A percentile compares a stretch with the other conserved stretches of the same genome.
Conservation (phyloP, 1,139 yeast species). For the Kodamaea arcana region DNA sequence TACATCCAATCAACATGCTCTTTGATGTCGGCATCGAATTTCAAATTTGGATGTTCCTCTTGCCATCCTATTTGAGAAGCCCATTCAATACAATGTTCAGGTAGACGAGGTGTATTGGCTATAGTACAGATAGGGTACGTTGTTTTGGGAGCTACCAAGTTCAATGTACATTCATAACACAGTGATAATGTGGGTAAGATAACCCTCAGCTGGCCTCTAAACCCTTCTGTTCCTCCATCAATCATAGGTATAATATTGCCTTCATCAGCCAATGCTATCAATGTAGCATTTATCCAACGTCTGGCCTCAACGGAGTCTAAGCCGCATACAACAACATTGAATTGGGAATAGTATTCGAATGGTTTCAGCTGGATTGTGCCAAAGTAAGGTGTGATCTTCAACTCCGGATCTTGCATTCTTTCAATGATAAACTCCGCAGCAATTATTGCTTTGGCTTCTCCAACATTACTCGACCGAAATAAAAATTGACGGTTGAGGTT, state of each 20-base stretch:
- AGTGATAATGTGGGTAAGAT: slow-evolving; percentile 81
- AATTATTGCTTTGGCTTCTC: slow-evolving; percentile 72
- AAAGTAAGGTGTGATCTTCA: slow-evolving; percentile 53
- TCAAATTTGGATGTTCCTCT: slow-evolving; percentile 35
- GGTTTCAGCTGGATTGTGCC: slow-evolving; percentile 72
- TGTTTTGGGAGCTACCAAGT: slow-evolving; percentile 63
- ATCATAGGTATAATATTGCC: slow-evolving; percentile 69
- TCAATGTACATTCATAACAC: slow-evolving; percentile 90
- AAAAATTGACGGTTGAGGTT: slow-evolving; percentile 88
- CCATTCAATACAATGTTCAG: slow-evolving; percentile 96
- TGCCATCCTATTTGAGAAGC: slow-evolving; percentile 81
- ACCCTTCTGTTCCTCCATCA: slow-evolving; percentile 97
- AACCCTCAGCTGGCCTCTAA: slow-evolving; percentile 86
- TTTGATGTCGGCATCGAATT: slow-evolving; percentile 66
- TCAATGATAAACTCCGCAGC: slow-evolving; percentile 63
- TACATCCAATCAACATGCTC: slow-evolving; percentile 68
- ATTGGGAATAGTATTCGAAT: slow-evolving; percentile 60
- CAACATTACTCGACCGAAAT: slow-evolving; percentile 70
- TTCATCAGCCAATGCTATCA: slow-evolving; percentile 54
- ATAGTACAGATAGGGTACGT: slow-evolving; percentile 92
- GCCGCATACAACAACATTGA: slow-evolving; percentile 79
- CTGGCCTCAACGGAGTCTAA: slow-evolving; percentile 88
- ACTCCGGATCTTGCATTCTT: slow-evolving; percentile 40
- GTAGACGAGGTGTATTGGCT: slow-evolving; percentile 87
- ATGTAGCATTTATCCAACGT: slow-evolving; percentile 81